Percentiles rank a stretch among this genome's conserved stretches.
phyloP scores from a whole-genome alignment of 257 asterid species.

The Ballota nigra region DNA sequence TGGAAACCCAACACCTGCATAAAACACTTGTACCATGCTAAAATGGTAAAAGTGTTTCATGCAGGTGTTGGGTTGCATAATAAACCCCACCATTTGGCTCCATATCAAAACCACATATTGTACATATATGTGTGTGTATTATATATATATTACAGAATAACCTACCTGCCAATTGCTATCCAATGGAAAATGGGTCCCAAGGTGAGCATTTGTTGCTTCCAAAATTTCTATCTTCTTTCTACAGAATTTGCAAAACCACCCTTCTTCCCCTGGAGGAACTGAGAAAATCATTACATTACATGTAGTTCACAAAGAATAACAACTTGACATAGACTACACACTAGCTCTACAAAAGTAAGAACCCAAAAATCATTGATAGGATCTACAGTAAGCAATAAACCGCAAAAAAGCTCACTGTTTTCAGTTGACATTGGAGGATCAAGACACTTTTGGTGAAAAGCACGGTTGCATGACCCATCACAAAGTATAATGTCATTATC shows the following conservation, averaged over 20 bases:
- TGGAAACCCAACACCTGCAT: too few relatives aligned
- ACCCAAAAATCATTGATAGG: slow-evolving; percentile 9
- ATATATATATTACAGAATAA: slow-evolving; percentile 13
- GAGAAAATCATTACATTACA: slow-evolving; percentile 33
- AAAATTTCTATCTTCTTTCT: slow-evolving; percentile 84
- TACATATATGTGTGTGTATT: not conserved
- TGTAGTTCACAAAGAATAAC: slow-evolving; percentile 20
- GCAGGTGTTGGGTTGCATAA: too few relatives aligned
- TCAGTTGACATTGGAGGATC: slow-evolving; percentile 88
- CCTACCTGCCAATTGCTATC: slow-evolving; percentile 87
- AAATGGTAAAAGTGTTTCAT: too few relatives aligned
- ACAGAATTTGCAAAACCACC: slow-evolving; percentile 97
- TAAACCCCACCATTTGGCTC: too few relatives aligned
- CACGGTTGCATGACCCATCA: slow-evolving; percentile 93
- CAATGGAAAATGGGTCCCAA: slow-evolving; percentile 80
- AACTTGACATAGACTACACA: not conserved
- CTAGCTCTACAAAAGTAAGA: slow-evolving; percentile 2
- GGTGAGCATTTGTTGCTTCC: slow-evolving; percentile 94
- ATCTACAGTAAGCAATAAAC: slow-evolving; percentile 16
- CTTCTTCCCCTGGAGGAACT: slow-evolving; percentile 96
- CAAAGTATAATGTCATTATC: slow-evolving; percentile 93
- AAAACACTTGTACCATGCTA: too few relatives aligned
- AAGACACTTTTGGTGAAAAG: slow-evolving; percentile 91
- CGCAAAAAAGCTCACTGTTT: slow-evolving; percentile 59
- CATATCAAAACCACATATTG: too few relatives aligned